Conservation (phyloP, 176 grass and related monocot genomes). For the Bonia amplexicaulis region DNA sequence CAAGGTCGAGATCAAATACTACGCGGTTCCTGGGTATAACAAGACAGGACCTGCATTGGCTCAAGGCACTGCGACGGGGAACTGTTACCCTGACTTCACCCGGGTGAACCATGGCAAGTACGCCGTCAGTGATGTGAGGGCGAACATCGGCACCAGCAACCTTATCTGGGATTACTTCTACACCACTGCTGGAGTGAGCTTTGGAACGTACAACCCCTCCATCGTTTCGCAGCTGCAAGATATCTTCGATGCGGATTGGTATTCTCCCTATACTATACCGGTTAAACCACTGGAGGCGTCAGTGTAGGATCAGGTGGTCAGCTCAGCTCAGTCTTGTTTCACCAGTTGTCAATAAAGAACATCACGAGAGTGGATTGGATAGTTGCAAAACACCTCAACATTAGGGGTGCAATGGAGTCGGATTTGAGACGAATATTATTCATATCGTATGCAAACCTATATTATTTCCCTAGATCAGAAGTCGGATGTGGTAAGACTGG, state of each 20-base stretch:
- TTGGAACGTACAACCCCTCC: constrained; percentile 62
- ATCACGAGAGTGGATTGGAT: neutral
- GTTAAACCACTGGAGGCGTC: constrained; percentile 45
- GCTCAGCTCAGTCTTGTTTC: neutral
- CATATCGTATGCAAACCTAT: too few species aligned
- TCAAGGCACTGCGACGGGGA: constrained; percentile 34
- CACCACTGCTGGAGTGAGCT: constrained; percentile 81
- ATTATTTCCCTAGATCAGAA: too few species aligned
- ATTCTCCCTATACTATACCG: constrained; percentile 56
- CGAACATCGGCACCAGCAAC: constrained; percentile 84
- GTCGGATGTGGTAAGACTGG: too few species aligned
- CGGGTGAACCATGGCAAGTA: constrained; percentile 93
- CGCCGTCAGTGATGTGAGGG: constrained; percentile 57
- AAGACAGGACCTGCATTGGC: constrained; percentile 52
- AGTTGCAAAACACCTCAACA: neutral
- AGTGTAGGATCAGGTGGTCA: neutral
- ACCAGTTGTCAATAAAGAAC: neutral
- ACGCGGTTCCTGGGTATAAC: constrained; percentile 61
- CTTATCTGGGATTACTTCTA: constrained; percentile 96
- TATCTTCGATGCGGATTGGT: constrained; percentile 80
- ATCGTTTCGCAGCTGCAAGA: constrained; percentile 68
- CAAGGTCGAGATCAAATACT: constrained; percentile 74
- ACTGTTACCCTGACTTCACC: constrained; percentile 54
- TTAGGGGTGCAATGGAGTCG: too few species aligned
- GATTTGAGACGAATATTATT: too few species aligned